phyloP scores from a whole-genome alignment of 192 early-diverging fungal genomes.

The Thamnidium elegans region DNA sequence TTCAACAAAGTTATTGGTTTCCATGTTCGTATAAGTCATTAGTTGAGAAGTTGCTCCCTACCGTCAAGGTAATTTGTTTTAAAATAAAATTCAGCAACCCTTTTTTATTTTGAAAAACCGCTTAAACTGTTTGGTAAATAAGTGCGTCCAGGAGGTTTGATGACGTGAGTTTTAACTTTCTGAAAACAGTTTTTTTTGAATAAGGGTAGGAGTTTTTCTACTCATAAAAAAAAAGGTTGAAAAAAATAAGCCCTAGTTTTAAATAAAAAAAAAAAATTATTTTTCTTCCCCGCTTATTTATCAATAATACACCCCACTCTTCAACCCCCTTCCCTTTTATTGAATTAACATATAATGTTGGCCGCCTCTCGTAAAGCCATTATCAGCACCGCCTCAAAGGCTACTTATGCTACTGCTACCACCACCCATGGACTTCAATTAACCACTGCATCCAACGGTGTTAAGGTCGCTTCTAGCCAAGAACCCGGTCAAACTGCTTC shows the following conservation, averaged over 20 bases:
- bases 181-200: no score
- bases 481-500: conserved; percentile 68
- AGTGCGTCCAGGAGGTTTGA: no score
- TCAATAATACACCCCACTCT: conserved; percentile 14
- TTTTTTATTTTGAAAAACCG: no score
- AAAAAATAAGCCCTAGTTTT: background rate
- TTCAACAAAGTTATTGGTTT: conserved; percentile 16
- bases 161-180: no score
- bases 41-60: background rate
- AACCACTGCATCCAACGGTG: conserved; percentile 51
- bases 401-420: conserved; percentile 50
- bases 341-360: conserved; percentile 29
- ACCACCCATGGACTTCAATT: conserved; percentile 31
- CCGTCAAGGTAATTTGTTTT: background rate
- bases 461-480: conserved; percentile 69
- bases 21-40: background rate
- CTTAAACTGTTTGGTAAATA: no score
- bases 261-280: background rate
- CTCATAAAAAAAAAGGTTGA: no score
- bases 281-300: background rate
- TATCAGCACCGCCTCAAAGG: conserved; percentile 46
- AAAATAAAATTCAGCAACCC: no score
- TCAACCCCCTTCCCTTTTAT: background rate
- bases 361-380: conserved; percentile 52
- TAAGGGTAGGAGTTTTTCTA: no score